Base-by-base conservation (phyloP, 2,329 filamentous ascomycete genomes). In the Pseudogymnoascus destructans region DNA sequence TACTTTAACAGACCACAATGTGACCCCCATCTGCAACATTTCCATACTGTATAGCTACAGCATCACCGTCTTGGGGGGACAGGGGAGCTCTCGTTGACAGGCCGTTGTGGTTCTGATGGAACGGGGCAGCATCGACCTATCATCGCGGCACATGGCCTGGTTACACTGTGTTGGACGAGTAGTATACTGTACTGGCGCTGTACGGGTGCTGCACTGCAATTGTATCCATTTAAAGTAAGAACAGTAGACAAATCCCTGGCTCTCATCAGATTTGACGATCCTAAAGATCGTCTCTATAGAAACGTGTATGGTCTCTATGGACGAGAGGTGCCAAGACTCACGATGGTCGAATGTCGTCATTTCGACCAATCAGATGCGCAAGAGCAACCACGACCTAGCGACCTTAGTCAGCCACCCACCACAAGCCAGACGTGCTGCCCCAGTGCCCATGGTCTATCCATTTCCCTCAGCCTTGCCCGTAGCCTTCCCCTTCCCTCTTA, bases 271-370 rank as follows among this genome's bases (percentile, higher is more conserved):
- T 17, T 52, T 10, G 46, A 10, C 25, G 46, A 52, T 52, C 46
- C 46, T 8, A 7, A 11, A 17, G 46, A 52, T 52, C 46, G 25
- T 19, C 46, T 52, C n/a, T 11, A 15, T 30, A 52, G 46, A 52
- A 52, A 52, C 46, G 46, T 52, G 46, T 25, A 52, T 52, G 46
- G 46, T 52, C 5, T 52, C 46, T 52, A 30, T 52, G 46, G 46
- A 30, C 46, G 46, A 52, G 46, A 52, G 46, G 46, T 52, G 46
- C 46, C 46, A 52, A 52, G 46, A 27, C 46, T 23, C 25, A 0
- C n/a, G 46, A 17, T 1, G n/a, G 23, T 52, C 46, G 46, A 52
- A 52, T 52, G 46, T 52, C 46, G 46, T 52, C 15, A 25, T 30
- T 30, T 52, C 46, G 7, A 17, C 46, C 46, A 52, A 52, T 52